Percentiles rank a stretch among this genome's conserved stretches.
Evolutionary conservation across 192 early-diverging fungal species (phyloP).

Genomic region (Jimgerdemannia lactiflua): DNA sequence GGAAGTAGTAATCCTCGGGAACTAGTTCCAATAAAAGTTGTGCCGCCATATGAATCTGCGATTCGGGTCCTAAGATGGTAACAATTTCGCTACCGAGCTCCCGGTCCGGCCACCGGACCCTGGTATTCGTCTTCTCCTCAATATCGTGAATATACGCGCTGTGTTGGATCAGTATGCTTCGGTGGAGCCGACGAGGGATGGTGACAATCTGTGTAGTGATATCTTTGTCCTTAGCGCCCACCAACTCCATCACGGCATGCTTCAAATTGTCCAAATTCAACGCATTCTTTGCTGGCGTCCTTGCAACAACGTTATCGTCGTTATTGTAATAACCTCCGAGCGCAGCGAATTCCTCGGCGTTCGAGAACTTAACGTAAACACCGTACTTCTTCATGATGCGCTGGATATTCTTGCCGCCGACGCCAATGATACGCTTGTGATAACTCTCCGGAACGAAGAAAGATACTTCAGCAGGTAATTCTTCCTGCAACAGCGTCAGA

Average conservation of each 20-base stretch:
- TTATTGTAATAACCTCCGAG: conserved; percentile 82
- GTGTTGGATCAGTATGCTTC: conserved; percentile 47
- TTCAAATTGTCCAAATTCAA: conserved; percentile 65
- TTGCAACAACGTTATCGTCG: conserved; percentile 79
- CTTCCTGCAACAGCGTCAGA: conserved; percentile 66
- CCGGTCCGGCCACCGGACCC: conserved; percentile 61
- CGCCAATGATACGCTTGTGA: conserved; percentile 88
- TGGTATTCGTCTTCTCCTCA: conserved; percentile 50
- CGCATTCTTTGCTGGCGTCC: conserved; percentile 80
- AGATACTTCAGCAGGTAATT: conserved; percentile 83
- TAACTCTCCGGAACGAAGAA: conserved; percentile 80
- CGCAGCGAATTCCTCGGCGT: conserved; percentile 72
- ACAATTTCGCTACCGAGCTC: conserved; percentile 62
- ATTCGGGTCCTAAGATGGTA: conserved; percentile 53
- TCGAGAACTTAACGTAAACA: conserved; percentile 87
- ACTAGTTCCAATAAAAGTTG: conserved; percentile 54
- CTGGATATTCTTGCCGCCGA: conserved; percentile 87
- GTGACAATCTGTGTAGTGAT: conserved; percentile 41
- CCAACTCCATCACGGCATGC: conserved; percentile 57
- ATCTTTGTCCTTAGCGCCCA: conserved; percentile 46
- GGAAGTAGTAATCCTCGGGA: conserved; percentile 50
- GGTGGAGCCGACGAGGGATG: conserved; percentile 61
- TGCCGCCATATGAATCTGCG: conserved; percentile 48
- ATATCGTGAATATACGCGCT: conserved; percentile 51
- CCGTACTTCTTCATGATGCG: conserved; percentile 89